These are phyloP conservation scores for Aspergillus neoniger DNA, from an alignment of 2,329 filamentous ascomycete genomes.

Conservation along the genomic window DNA sequence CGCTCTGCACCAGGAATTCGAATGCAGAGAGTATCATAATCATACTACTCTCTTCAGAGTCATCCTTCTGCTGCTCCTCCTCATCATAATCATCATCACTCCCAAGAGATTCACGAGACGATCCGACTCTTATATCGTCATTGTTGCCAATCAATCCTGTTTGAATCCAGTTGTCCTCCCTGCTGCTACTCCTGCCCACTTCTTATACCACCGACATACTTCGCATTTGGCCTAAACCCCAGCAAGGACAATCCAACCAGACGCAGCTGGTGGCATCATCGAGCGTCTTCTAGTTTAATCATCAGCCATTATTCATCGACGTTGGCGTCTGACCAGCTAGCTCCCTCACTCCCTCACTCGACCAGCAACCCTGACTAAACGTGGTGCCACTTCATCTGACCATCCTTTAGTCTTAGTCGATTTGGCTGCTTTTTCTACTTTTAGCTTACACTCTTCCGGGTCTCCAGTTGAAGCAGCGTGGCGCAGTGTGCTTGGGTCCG, in stretches of 20 bases:
- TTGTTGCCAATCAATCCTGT: background rate
- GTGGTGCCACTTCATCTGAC: conserved; percentile 23
- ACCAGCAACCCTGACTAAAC: conserved; percentile 10
- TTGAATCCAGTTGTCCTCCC: background rate
- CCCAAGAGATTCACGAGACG: background rate
- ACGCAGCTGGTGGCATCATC: conserved; percentile 18
- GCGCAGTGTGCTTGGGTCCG: conserved; percentile 17
- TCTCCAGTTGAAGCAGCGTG: conserved; percentile 15
- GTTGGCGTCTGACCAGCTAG: background rate
- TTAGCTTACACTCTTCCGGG: background rate
- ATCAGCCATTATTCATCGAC: conserved; percentile 14
- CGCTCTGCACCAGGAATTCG: background rate
- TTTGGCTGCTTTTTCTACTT: conserved; percentile 7
- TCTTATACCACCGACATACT: background rate
- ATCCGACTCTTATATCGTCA: conserved; percentile 6
- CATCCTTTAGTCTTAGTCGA: conserved; percentile 2
- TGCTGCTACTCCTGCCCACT: background rate
- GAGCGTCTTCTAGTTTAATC: conserved; percentile 14
- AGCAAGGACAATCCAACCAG: background rate
- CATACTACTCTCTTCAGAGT: too few species aligned
- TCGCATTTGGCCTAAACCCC: conserved; percentile 11
- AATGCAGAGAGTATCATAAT: too few species aligned
- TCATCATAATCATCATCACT: too few species aligned
- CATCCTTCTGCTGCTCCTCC: too few species aligned
- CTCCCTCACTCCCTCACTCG: background rate